Evolutionary conservation across 192 early-diverging fungal species (phyloP).

Genomic region (Pecoramyces ruminantium): DNA sequence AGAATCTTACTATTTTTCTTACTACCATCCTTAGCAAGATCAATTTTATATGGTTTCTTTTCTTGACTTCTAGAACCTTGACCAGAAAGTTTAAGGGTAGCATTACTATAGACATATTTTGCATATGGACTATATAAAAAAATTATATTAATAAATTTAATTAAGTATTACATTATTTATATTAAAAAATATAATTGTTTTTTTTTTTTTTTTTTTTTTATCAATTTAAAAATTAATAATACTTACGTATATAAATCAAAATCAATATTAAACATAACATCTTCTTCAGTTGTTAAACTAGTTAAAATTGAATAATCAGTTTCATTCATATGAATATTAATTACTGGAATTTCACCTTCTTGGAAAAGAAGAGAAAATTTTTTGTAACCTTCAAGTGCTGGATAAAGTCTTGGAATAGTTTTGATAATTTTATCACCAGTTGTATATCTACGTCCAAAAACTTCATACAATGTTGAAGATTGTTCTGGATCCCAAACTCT

Average conservation of each 20-base stretch:
- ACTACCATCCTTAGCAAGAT: too few species aligned
- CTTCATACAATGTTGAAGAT: not conserved
- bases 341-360: not conserved
- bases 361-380: not conserved
- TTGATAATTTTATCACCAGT: not conserved
- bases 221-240: too few species aligned
- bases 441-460: not conserved
- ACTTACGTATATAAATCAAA: not conserved
- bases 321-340: not conserved
- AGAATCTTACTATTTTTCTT: too few species aligned
- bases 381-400: not conserved
- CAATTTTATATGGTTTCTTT: too few species aligned
- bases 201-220: too few species aligned
- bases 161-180: too few species aligned
- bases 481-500: not conserved
- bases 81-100: too few species aligned
- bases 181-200: too few species aligned
- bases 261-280: not conserved
- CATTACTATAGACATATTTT: too few species aligned
- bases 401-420: not conserved
- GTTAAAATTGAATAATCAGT: not conserved
- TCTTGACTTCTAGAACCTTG: too few species aligned
- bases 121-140: too few species aligned
- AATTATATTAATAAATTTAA: too few species aligned
- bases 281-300: not conserved